Conservation (phyloP, 192 early-diverging fungal genomes). For the Coemansia sp. region DNA sequence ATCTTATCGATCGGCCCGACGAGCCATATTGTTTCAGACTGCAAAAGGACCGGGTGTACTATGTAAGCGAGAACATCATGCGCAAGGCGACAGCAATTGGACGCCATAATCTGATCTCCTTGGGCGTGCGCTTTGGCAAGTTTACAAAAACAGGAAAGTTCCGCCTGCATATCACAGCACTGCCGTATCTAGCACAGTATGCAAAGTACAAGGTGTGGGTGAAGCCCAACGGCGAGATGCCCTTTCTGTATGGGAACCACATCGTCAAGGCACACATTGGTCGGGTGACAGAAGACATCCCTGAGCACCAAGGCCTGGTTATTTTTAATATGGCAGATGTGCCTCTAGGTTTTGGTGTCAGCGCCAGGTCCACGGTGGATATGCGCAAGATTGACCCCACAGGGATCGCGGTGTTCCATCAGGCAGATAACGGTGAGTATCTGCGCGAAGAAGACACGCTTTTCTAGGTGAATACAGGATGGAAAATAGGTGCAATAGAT, state of each 20-base stretch:
- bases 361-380: conserved; percentile 89
- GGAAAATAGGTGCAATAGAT: neutral
- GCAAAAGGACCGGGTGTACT: conserved; percentile 94
- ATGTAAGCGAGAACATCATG: conserved; percentile 94
- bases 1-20: conserved; percentile 92
- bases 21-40: conserved; percentile 96
- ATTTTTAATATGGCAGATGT: conserved; percentile 92
- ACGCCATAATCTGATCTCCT: conserved; percentile 82
- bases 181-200: conserved; percentile 93
- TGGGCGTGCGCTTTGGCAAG: conserved; percentile 98
- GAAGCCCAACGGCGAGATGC: conserved; percentile 99
- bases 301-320: conserved; percentile 96
- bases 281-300: conserved; percentile 96
- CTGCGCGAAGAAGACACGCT: conserved; percentile 76
- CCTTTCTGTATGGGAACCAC: conserved; percentile 98
- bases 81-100: conserved; percentile 78
- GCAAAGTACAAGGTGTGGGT: conserved; percentile 99
- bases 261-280: conserved; percentile 96
- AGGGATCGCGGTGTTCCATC: conserved; percentile 92
- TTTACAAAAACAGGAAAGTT: conserved; percentile 99
- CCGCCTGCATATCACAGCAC: conserved; percentile 88
- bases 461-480: conserved; percentile 49
- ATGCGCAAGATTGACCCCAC: conserved; percentile 93
- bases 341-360: conserved; percentile 96
- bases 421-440: conserved; percentile 98